phyloP scores from a whole-genome alignment of 495 filamentous ascomycete species.

The Amorphotheca resinae region DNA sequence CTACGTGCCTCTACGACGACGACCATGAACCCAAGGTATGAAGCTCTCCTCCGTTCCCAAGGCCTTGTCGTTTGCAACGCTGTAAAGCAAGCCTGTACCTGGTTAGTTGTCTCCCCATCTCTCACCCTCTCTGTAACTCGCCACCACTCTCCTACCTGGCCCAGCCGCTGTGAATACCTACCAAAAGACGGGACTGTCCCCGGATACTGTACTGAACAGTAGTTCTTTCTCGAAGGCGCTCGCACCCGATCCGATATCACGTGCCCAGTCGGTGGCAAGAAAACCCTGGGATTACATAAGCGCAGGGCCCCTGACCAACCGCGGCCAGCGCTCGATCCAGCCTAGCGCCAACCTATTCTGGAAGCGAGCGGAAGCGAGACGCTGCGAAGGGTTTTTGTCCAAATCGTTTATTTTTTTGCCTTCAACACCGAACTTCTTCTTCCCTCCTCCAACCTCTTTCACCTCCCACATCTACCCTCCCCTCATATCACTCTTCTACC shows the following conservation, averaged over 20 bases:
- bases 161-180: no score
- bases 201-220: no score
- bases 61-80: no score
- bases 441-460: slow-evolving; percentile 18
- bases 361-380: slow-evolving; percentile 7
- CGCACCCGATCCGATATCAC: not conserved
- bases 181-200: no score
- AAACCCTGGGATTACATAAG: not conserved
- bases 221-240: no score
- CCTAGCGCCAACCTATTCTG: not conserved
- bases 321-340: not conserved
- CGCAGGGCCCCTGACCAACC: not conserved
- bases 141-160: no score
- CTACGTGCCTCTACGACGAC: no score
- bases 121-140: no score
- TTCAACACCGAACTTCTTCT: slow-evolving; percentile 14
- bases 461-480: slow-evolving; percentile 15
- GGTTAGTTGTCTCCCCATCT: no score
- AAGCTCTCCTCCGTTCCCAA: no score
- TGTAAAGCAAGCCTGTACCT: no score
- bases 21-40: no score
- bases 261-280: not conserved
- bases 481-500: slow-evolving; percentile 18
- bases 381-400: slow-evolving; percentile 10
- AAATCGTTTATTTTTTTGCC: slow-evolving; percentile 16